phyloP scores from a whole-genome alignment of 805 yeast species.

The Middelhovenomyces tepae region DNA sequence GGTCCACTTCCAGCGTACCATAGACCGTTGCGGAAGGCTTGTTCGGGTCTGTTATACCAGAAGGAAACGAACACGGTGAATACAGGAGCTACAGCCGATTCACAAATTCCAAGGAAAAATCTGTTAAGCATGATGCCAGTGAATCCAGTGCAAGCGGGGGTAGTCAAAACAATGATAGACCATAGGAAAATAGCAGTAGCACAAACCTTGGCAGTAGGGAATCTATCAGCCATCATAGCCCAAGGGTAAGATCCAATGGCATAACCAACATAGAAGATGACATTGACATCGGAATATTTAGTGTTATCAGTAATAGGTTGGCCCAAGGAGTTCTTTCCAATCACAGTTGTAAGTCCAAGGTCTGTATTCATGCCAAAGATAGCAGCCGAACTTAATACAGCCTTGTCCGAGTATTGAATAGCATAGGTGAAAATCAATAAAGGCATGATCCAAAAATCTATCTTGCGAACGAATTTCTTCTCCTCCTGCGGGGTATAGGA shows the following conservation, averaged over 20 bases:
- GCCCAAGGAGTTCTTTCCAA: conserved; percentile 11
- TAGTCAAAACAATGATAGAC: conserved; percentile 31
- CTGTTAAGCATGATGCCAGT: conserved; percentile 29
- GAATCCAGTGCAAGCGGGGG: conserved; percentile 38
- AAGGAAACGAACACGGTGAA: conserved; percentile 9
- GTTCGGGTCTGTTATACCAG: conserved; percentile 9
- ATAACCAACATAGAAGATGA: conserved; percentile 37
- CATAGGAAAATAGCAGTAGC: conserved; percentile 29
- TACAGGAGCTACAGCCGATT: conserved; percentile 10
- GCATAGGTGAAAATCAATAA: conserved; percentile 49
- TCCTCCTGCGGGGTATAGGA: too few relatives aligned
- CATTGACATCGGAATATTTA: conserved; percentile 43
- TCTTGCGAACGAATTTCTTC: conserved; percentile 35
- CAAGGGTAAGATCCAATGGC: conserved; percentile 26
- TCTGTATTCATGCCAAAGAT: conserved; percentile 45
- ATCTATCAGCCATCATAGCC: conserved; percentile 8
- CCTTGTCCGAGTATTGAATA: conserved; percentile 48
- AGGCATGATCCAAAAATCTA: conserved; percentile 45
- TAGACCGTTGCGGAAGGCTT: conserved; percentile 7
- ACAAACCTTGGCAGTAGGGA: conserved; percentile 23
- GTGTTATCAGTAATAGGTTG: conserved; percentile 10
- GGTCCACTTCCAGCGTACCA: too few relatives aligned
- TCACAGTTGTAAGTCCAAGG: conserved; percentile 36
- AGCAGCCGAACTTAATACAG: conserved; percentile 44
- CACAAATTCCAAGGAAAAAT: conserved; percentile 12